Evolutionary conservation across 257 asterid genomes (phyloP).

Genomic region (Apocynum venetum): DNA sequence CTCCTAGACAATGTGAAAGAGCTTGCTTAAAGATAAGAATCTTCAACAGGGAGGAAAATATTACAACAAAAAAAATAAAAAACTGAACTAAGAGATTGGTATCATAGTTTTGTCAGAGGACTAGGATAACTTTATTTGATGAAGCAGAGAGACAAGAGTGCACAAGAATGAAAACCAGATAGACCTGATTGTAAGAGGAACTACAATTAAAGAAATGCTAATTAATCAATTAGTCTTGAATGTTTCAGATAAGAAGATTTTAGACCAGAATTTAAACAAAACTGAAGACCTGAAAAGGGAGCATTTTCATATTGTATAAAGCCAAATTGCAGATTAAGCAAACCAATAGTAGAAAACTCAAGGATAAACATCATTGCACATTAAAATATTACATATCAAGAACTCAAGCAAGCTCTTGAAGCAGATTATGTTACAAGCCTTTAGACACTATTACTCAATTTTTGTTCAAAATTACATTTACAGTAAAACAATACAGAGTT

Average conservation of each 20-base stretch:
- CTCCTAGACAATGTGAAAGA: conserved; percentile 25
- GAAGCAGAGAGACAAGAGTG: neutral
- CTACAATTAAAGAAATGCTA: neutral
- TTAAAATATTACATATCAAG: neutral
- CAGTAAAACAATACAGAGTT: neutral
- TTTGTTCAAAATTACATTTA: neutral
- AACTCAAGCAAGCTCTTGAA: neutral
- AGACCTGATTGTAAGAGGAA: neutral
- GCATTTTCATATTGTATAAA: neutral
- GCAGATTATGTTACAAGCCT: neutral
- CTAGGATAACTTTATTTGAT: neutral
- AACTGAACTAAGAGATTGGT: neutral
- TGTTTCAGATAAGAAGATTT: too few species aligned
- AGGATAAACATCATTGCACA: neutral
- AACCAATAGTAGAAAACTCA: neutral
- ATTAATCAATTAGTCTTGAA: neutral
- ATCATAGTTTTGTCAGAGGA: neutral
- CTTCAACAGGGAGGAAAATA: conserved; percentile 7
- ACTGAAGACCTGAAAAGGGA: neutral
- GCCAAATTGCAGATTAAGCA: neutral
- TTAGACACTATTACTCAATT: neutral
- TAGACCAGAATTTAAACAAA: neutral
- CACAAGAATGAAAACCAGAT: neutral
- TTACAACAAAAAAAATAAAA: neutral
- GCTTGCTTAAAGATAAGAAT: conserved; percentile 21